phyloP scores from a whole-genome alignment of 371 early-diverging fungal genomes.

The Saksenaea vasiformis region DNA sequence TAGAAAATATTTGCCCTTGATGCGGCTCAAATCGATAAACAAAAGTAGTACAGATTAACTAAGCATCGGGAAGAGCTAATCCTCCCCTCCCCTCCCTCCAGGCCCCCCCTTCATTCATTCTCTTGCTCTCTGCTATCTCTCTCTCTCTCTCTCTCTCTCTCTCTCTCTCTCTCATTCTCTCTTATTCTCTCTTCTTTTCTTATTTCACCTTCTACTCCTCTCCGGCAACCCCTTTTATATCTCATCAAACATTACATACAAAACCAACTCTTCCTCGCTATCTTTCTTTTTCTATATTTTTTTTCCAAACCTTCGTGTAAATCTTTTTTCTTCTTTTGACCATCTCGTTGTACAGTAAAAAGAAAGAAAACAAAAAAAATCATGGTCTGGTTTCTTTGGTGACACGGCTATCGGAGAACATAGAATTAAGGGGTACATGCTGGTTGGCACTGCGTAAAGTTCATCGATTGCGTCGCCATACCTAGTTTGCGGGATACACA shows the following conservation, averaged over 20 bases:
- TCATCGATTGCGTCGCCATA: too few relatives aligned
- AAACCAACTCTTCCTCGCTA: neutral
- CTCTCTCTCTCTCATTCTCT: neutral
- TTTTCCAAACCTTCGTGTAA: neutral
- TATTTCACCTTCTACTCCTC: neutral
- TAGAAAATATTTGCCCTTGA: conserved; percentile 59
- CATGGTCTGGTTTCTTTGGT: neutral
- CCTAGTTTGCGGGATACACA: too few relatives aligned
- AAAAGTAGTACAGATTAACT: conserved; percentile 6
- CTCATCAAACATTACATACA: neutral
- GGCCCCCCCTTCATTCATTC: neutral
- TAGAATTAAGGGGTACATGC: conserved; percentile 2
- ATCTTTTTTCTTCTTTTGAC: conserved; percentile 7
- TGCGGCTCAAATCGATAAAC: conserved; percentile 26
- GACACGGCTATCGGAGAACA: neutral
- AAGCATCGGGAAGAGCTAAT: conserved; percentile 1
- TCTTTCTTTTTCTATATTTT: neutral
- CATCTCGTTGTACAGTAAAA: neutral
- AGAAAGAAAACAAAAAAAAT: neutral
- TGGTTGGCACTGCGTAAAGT: neutral
- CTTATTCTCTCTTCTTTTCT: neutral
- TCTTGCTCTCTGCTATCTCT: neutral
- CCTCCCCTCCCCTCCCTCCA: neutral
- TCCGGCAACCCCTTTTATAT: neutral
- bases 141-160: neutral